Evolutionary conservation across 1,284 basidiomycete species (phyloP).

Genomic region (Rhodofomes roseus): DNA sequence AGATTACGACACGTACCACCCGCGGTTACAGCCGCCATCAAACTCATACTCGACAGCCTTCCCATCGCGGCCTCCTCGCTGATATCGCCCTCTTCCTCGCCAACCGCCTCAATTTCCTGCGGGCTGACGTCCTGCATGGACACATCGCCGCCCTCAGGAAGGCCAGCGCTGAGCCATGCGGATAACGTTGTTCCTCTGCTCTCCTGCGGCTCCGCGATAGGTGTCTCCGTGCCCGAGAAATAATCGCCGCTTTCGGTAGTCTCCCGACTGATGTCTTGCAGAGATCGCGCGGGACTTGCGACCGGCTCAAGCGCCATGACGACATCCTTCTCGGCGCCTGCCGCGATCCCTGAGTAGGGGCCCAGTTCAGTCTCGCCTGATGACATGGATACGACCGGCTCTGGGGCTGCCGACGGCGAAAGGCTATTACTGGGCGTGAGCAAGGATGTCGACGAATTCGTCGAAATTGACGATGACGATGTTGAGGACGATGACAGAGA

Average conservation of each 20-base stretch:
- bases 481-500: conserved; percentile 15
- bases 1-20: conserved; percentile 47
- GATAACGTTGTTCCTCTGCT: not conserved
- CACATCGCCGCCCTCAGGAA: conserved; percentile 3
- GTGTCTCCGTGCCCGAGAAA: not conserved
- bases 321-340: conserved; percentile 1
- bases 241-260: conserved; percentile 8
- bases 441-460: not conserved
- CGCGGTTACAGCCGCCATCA: conserved; percentile 84
- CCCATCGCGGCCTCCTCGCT: conserved; percentile 81
- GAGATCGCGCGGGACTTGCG: not conserved
- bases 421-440: not conserved
- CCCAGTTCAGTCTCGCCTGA: not conserved
- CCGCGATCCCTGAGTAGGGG: not conserved
- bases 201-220: not conserved
- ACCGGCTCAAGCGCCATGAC: not conserved
- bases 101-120: conserved; percentile 4
- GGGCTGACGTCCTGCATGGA: conserved; percentile 6
- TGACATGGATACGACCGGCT: not conserved
- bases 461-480: conserved; percentile 19
- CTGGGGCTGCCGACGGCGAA: not conserved
- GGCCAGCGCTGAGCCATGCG: conserved; percentile 2
- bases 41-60: conserved; percentile 87
- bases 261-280: not conserved
- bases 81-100: conserved; percentile 24